Conservation (phyloP, 805 yeast species). For the Ogataea pilisensis region DNA sequence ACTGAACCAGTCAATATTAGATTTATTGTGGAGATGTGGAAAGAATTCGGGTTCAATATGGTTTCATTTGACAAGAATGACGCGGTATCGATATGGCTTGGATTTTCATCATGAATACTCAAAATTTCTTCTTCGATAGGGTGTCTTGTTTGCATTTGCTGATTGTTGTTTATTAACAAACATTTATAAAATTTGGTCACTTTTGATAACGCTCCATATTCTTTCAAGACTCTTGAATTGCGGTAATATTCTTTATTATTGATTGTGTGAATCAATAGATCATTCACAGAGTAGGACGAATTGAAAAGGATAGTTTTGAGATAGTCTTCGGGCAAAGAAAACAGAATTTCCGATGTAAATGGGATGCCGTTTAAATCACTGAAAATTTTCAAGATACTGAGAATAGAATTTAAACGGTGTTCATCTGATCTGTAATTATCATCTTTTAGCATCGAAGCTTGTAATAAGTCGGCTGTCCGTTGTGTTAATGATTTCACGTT, state of each 20-base stretch:
- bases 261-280: slow-evolving; percentile 24
- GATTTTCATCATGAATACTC: background rate
- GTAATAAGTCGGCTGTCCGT: slow-evolving; percentile 65
- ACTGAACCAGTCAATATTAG: slow-evolving; percentile 17
- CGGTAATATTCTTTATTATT: slow-evolving; percentile 19
- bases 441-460: slow-evolving; percentile 46
- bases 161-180: slow-evolving; percentile 27
- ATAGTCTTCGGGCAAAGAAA: slow-evolving; percentile 25
- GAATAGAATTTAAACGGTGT: slow-evolving; percentile 34
- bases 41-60: slow-evolving; percentile 25
- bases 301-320: slow-evolving; percentile 22
- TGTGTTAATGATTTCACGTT: slow-evolving; percentile 59
- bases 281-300: slow-evolving; percentile 14
- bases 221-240: slow-evolving; percentile 8
- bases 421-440: slow-evolving; percentile 19
- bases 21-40: slow-evolving; percentile 22
- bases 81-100: slow-evolving; percentile 4
- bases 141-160: slow-evolving; percentile 6
- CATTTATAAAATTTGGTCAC: slow-evolving; percentile 13
- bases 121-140: slow-evolving; percentile 1
- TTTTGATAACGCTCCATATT: slow-evolving; percentile 13
- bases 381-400: slow-evolving; percentile 30
- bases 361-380: slow-evolving; percentile 28
- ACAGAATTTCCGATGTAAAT: slow-evolving; percentile 30
- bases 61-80: slow-evolving; percentile 24